These are phyloP conservation scores for Sarocladium strictum DNA, from an alignment of 2,329 filamentous ascomycete species.

Conservation along the genomic window DNA sequence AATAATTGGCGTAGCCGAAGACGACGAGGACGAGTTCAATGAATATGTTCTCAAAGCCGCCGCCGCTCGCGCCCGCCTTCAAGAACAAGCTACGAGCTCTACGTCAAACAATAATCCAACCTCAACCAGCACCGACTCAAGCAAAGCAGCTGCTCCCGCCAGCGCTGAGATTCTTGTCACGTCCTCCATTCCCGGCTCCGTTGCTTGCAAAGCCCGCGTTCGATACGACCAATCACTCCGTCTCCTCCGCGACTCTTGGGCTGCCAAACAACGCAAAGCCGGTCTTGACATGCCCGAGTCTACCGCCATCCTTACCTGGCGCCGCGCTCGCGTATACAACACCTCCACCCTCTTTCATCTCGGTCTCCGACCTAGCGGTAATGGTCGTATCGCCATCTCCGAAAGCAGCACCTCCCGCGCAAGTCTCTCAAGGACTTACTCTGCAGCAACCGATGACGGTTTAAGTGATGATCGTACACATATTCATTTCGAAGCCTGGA, in stretches of 20 bases:
- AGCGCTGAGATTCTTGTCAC: constrained; percentile 38
- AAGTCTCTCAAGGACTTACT: neutral
- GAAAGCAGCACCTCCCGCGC: neutral
- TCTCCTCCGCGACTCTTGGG: constrained; percentile 65
- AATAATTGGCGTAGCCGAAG: constrained; percentile 18
- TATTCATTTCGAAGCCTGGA: constrained; percentile 76
- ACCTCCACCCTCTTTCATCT: constrained; percentile 67
- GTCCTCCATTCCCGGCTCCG: constrained; percentile 57
- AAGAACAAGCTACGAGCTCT: constrained; percentile 11
- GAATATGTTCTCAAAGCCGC: constrained; percentile 39
- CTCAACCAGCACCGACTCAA: neutral
- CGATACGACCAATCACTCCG: constrained; percentile 62
- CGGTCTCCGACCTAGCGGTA: constrained; percentile 44
- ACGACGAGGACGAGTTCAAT: constrained; percentile 37
- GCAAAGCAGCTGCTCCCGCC: neutral
- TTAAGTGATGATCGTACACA: constrained; percentile 45
- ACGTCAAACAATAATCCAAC: neutral
- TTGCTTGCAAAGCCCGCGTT: constrained; percentile 52
- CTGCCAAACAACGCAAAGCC: constrained; percentile 48
- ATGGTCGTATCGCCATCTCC: constrained; percentile 30
- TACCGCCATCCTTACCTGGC: constrained; percentile 73
- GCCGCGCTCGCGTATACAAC: constrained; percentile 64
- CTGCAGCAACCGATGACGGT: constrained; percentile 21
- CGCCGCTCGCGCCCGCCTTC: constrained; percentile 20
- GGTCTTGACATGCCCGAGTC: constrained; percentile 33